Percentiles rank a stretch among this genome's conserved stretches.
Conservation (phyloP, 768 basidiomycete species). For the Rhizopogon rudus region DNA sequence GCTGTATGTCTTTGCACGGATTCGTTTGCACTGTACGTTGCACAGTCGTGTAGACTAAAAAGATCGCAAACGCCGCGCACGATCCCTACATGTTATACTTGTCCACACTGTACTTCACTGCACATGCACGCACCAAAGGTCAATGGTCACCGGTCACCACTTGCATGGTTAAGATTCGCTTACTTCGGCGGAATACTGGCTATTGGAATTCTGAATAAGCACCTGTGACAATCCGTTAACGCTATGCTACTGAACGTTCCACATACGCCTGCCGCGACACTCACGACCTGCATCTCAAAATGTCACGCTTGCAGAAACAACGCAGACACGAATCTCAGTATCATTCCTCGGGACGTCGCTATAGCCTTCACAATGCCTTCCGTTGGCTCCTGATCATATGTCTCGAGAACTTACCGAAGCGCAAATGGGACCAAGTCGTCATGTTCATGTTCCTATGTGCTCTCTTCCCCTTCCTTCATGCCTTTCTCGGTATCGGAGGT, state of each 20-base stretch:
- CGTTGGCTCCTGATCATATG: not conserved
- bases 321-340: not conserved
- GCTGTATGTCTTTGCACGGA: too few relatives aligned
- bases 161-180: too few relatives aligned
- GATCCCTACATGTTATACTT: too few relatives aligned
- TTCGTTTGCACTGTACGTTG: too few relatives aligned
- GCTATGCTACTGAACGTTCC: not conserved
- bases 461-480: constrained; percentile 19
- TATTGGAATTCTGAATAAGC: not conserved
- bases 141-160: too few relatives aligned
- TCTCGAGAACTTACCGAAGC: constrained; percentile 7
- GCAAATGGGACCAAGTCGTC: constrained; percentile 17
- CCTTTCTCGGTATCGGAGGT: constrained; percentile 19
- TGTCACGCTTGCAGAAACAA: not conserved
- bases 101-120: too few relatives aligned
- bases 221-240: not conserved
- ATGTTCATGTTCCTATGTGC: constrained; percentile 19
- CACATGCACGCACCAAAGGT: too few relatives aligned
- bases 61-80: too few relatives aligned
- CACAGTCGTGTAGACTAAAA: too few relatives aligned
- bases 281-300: not conserved
- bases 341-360: not conserved
- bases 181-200: not conserved
- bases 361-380: not conserved
- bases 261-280: not conserved